Evolutionary conservation across 2,329 filamentous ascomycete genomes (phyloP), one percentile per base, ranked within the genome.

Genomic region (Ophiostoma tasmaniense): DNA sequence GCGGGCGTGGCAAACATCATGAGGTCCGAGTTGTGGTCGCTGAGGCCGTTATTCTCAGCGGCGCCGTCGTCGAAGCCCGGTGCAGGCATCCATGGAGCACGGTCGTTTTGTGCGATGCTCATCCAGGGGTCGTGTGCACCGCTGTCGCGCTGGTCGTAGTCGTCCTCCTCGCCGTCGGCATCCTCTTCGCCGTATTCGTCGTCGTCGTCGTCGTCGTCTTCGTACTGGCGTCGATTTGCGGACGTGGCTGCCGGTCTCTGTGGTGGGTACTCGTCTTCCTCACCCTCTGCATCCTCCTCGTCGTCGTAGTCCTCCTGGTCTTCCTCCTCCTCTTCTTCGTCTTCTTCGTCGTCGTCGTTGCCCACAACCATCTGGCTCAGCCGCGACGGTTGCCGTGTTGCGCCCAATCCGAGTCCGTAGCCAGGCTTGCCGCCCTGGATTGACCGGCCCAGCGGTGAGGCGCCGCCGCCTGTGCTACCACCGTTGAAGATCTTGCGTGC

Each of bases 1-100:
- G 84, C 83, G 0, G 85, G 84, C 10, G 84, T 86, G 61, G 81
- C 79, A 65, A 87, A 78, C 79, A 86, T 81, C 77, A 87, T 80
- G 59, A 87, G 74, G 70, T 87, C 84, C 25, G 81, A 39, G 33
- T 50, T 55, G 45, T 25, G 55, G 42, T 65, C 39, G 52, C 33
- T 64, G 67, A 39, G 73, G 71, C 42, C 74, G 68, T 61, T 75
- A 14, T 80, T 78, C 17, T 79, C 79, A 22, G 74, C 78, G 45
- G 66, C 69, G 20, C 61, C 64, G 3, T 64, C 45, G 17, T 55
- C 67, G 22, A 28, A 39, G 65, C 65, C 66, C 17, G 35, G 30
- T 13, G 70, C 55, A 7, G 70, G 62, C 70, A 71, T 71, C 71
- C 70, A 73, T 30, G 70, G 69, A 35, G 67, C 50, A 20, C 64